Conservation (phyloP, 2,329 filamentous ascomycete genomes). For the Cercospora brassicicola region DNA sequence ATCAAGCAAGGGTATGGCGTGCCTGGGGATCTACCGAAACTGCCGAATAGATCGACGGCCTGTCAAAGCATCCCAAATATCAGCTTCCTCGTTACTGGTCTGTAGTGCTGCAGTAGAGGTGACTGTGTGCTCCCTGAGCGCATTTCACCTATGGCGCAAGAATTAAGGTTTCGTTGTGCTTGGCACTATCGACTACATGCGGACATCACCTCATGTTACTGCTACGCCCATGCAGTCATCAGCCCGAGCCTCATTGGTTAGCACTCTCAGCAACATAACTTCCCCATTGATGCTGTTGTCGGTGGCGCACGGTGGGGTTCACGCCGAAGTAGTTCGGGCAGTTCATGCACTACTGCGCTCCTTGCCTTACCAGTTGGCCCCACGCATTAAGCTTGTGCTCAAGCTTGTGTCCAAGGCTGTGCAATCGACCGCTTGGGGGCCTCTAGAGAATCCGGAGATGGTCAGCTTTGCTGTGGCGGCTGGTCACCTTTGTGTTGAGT, state of each 20-base stretch:
- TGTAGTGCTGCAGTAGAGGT: not conserved
- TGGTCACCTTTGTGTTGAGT: not conserved
- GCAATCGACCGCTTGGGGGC: not conserved
- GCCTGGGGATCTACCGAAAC: not conserved
- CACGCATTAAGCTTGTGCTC: conserved; percentile 4
- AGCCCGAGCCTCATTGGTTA: not conserved
- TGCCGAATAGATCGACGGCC: not conserved
- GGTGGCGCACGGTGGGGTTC: not conserved
- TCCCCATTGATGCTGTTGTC: not conserved
- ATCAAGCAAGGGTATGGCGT: not conserved
- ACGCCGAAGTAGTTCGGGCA: not conserved
- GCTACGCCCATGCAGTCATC: not conserved
- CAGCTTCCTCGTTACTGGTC: not conserved
- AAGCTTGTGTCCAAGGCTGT: not conserved
- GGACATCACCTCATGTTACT: not conserved
- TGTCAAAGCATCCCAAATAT: not conserved
- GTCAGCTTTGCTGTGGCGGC: not conserved
- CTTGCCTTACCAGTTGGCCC: not conserved
- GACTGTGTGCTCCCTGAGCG: conserved; percentile 1
- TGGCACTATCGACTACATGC: conserved; percentile 3
- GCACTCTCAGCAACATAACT: not conserved
- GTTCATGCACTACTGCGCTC: not conserved
- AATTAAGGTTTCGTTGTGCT: conserved; percentile 15
- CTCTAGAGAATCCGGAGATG: not conserved
- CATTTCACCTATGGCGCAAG: conserved; percentile 14